Evolutionary conservation across 2,329 filamentous ascomycete species (phyloP), one percentile per base, ranked within the genome.

Genomic region (Macrophomina pseudophaseolina): DNA sequence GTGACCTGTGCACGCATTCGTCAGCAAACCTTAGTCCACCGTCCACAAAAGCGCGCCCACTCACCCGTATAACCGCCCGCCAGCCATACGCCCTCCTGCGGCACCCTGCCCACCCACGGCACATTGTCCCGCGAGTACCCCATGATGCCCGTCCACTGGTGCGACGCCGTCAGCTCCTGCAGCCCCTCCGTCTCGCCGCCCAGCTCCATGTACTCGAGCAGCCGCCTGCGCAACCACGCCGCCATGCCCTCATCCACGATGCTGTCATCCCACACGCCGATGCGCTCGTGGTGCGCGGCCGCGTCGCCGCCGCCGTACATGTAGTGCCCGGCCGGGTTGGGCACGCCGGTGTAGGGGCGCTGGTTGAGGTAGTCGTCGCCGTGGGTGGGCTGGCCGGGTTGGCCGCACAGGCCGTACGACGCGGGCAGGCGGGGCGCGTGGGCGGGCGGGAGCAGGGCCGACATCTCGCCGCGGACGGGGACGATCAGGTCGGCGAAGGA

Each of bases 111-210:
- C 2, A 94, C 88, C 88, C 89, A 93, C 0, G 91, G 90, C 60
- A 84, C 76, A 0, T 84, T 80, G 74, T 94, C 91, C 6, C 87
- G 80, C 35, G 86, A 88, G 76, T 88, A 93, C 0, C 89, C 91
- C 91, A 93, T 94, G 70, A 93, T 90, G 0, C 91, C 91, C 1
- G 90, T 91, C 91, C 91, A 94, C 74, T 86, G 78, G 56, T 79
- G 46, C 4, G 75, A 78, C 2, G 84, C 83, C 58, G 80, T 68
- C 40, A 87, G 74, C 70, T 85, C 83, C n/a, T 74, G 1, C 35
- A 79, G 68, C 1, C 73, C 80, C 7, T 76, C 74, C 71, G 68
- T 76, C 23, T 78, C 67, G 72, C 74, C 74, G 51, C 75, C 78
- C 48, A 73, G 73, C 69, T 73, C 76, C 60, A 79, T 72, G 51